Conservation (phyloP, 129 eudicot species). For the Lonicera japonica region DNA sequence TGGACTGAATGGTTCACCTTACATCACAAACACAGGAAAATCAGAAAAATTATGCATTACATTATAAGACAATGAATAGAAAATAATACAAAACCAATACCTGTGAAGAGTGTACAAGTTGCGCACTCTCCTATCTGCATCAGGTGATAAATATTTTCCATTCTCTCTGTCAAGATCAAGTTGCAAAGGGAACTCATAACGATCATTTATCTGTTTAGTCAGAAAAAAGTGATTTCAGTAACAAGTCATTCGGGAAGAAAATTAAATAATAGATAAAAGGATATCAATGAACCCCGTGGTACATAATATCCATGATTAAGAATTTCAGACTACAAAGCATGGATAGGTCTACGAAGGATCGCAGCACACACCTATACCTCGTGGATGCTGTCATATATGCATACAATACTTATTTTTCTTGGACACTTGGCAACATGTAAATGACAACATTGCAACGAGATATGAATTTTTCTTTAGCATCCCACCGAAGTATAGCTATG, state of each 20-base stretch:
- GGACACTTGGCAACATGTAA: no score
- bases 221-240: neutral
- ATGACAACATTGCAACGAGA: no score
- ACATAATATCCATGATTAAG: no score
- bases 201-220: slow-evolving; percentile 74
- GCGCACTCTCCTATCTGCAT: slow-evolving; percentile 86
- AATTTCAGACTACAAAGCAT: no score
- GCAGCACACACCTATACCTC: no score
- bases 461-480: no score
- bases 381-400: no score
- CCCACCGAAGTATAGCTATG: no score
- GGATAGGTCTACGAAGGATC: no score
- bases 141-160: slow-evolving; percentile 88
- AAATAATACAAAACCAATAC: slow-evolving; percentile 20
- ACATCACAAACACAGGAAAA: neutral
- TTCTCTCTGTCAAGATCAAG: slow-evolving; percentile 94
- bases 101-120: slow-evolving; percentile 92
- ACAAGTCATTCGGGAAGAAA: neutral
- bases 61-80: neutral
- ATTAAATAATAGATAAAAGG: neutral
- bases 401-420: no score
- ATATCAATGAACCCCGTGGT: neutral
- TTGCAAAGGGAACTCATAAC: slow-evolving; percentile 91
- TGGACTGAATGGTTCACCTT: neutral
- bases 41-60: neutral